These are phyloP conservation scores for Leishmania lainsoni DNA, from an alignment of 208 protist genomes.

Conservation along the genomic window DNA sequence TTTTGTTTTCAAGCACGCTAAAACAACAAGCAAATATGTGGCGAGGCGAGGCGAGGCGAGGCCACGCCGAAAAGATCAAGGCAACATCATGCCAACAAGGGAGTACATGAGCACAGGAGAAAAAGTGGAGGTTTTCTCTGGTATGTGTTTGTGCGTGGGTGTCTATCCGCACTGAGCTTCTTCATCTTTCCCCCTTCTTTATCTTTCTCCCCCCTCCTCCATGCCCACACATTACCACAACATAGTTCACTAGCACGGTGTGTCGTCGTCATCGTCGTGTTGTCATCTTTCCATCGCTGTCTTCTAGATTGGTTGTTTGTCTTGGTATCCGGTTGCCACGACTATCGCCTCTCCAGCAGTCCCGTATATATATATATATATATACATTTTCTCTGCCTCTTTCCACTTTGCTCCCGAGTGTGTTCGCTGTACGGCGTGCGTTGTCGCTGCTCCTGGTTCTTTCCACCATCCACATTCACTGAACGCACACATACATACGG, in stretches of 20 bases:
- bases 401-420: neutral
- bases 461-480: neutral
- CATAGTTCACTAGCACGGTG: neutral
- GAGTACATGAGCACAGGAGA: neutral
- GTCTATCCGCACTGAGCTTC: neutral
- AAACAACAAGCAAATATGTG: neutral
- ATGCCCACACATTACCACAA: neutral
- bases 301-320: neutral
- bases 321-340: neutral
- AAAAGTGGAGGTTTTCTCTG: no score
- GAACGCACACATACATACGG: neutral
- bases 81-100: neutral
- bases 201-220: neutral
- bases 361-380: neutral
- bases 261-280: neutral
- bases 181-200: neutral
- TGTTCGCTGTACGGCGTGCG: neutral
- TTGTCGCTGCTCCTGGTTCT: neutral
- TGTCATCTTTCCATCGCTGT: neutral
- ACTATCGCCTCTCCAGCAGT: neutral
- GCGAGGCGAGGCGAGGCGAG: neutral
- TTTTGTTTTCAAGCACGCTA: neutral
- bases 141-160: neutral
- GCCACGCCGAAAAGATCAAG: neutral
- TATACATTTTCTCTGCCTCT: neutral